phyloP scores from a whole-genome alignment of 2,329 filamentous ascomycete species.

The Cladosporium sp. region DNA sequence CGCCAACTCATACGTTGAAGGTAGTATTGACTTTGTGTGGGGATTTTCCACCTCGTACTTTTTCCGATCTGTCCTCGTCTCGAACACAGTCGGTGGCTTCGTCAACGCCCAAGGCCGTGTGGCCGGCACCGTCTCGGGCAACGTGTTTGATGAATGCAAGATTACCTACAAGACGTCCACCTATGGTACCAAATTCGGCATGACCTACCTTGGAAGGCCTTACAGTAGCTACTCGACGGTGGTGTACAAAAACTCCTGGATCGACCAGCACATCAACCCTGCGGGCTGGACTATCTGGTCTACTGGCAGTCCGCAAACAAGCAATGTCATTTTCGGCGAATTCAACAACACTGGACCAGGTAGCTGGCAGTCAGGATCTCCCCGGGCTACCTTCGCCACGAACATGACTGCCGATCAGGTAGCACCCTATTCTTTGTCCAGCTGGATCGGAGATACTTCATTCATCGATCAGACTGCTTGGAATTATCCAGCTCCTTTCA shows the following conservation, averaged over 20 bases:
- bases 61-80: conserved; percentile 32
- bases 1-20: conserved; percentile 29
- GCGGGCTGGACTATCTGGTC: conserved; percentile 57
- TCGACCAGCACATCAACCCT: conserved; percentile 53
- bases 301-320: conserved; percentile 43
- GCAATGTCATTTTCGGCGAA: conserved; percentile 53
- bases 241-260: conserved; percentile 46
- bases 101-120: conserved; percentile 37
- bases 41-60: conserved; percentile 44
- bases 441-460: conserved; percentile 39
- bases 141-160: conserved; percentile 44
- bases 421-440: conserved; percentile 32
- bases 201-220: conserved; percentile 48
- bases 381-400: conserved; percentile 47
- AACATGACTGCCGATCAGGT: conserved; percentile 35
- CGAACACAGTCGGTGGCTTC: conserved; percentile 32
- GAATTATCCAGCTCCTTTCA: conserved; percentile 35
- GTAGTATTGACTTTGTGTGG: conserved; percentile 41
- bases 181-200: conserved; percentile 36
- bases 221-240: conserved; percentile 48
- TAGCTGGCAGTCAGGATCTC: conserved; percentile 43
- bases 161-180: conserved; percentile 50
- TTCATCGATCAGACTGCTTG: conserved; percentile 43
- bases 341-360: conserved; percentile 57
- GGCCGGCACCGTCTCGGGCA: conserved; percentile 33